Conservation (phyloP, 2,329 filamentous ascomycete genomes). For the Trichoderma semiorbis region DNA sequence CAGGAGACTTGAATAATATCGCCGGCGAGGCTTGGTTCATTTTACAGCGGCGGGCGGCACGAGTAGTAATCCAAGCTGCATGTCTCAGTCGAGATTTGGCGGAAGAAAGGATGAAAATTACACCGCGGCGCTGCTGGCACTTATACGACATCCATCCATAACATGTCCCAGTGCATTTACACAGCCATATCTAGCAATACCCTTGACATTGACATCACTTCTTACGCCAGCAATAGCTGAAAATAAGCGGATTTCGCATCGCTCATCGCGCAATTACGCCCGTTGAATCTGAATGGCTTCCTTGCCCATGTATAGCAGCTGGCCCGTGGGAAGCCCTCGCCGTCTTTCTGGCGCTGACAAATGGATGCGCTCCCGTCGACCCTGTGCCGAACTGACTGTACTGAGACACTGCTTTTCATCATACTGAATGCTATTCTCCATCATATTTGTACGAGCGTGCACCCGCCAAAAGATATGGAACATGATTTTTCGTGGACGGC, state of each 20-base stretch:
- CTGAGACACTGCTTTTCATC: background rate
- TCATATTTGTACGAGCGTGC: background rate
- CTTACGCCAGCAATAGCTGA: background rate
- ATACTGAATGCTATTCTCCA: background rate
- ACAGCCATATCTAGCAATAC: background rate
- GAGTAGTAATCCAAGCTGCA: background rate
- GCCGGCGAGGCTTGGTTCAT: background rate
- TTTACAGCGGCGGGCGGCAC: background rate
- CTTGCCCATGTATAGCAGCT: background rate
- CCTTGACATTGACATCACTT: background rate
- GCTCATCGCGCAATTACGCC: background rate
- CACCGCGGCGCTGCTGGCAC: background rate
- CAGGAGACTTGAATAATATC: background rate
- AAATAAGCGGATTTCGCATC: background rate
- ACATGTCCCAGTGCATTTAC: no score
- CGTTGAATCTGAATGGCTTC: background rate
- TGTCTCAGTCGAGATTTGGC: background rate
- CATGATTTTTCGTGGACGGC: background rate
- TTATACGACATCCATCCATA: background rate
- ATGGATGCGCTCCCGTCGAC: background rate
- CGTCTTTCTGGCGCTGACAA: constrained; percentile 7
- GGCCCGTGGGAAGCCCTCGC: background rate
- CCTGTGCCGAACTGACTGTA: background rate
- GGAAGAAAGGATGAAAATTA: background rate
- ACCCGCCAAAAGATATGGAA: background rate